A percentile compares a stretch with the other conserved stretches of the same genome.
Conservation (phyloP, 2,329 filamentous ascomycete genomes). For the Penicillium carneum region DNA sequence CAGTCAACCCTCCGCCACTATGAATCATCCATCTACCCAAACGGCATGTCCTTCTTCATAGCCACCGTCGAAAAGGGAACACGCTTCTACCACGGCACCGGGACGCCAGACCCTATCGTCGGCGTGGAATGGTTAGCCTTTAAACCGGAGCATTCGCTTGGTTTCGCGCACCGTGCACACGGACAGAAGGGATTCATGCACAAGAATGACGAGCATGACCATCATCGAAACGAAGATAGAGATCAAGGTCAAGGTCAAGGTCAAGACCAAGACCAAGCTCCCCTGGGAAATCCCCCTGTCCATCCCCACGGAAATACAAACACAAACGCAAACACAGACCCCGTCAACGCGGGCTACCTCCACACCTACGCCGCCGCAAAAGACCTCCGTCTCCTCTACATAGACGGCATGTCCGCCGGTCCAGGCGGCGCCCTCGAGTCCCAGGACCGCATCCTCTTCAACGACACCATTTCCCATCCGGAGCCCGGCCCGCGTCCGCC, state of each 20-base stretch:
- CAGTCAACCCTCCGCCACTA: constrained; percentile 73
- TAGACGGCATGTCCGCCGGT: constrained; percentile 74
- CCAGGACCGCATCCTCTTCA: constrained; percentile 68
- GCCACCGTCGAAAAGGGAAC: constrained; percentile 68
- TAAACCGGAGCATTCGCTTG: constrained; percentile 72
- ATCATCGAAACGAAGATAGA: too few species aligned
- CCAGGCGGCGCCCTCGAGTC: constrained; percentile 71
- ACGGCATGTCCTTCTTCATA: constrained; percentile 73
- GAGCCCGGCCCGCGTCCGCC: too few species aligned
- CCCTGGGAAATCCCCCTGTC: neutral
- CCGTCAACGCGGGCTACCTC: constrained; percentile 44
- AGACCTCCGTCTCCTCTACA: constrained; percentile 68
- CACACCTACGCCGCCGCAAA: constrained; percentile 69
- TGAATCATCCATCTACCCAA: constrained; percentile 72
- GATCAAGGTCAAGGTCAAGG: too few species aligned
- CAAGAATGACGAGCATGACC: too few species aligned
- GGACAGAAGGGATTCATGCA: neutral
- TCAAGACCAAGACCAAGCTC: neutral
- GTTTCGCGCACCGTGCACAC: constrained; percentile 59
- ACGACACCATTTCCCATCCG: constrained; percentile 36
- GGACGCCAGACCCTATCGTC: constrained; percentile 37
- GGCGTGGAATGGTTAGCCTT: constrained; percentile 72
- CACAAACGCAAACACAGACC: too few species aligned
- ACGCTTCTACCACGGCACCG: constrained; percentile 69
- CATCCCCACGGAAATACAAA: neutral